phyloP scores from a whole-genome alignment of 345 rosid species.

The Populus alba region DNA sequence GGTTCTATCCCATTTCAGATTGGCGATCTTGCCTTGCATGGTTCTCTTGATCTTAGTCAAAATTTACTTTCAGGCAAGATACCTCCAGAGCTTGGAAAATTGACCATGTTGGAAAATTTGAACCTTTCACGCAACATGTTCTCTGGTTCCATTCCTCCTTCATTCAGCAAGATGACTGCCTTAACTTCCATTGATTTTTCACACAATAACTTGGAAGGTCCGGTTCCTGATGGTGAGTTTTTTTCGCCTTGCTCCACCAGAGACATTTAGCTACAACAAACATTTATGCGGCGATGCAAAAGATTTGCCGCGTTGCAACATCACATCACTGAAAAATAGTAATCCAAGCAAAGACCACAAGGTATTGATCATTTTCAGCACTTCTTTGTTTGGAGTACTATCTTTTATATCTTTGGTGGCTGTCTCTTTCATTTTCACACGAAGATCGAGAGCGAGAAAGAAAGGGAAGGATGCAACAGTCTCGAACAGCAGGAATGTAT shows the following conservation, averaged over 20 bases:
- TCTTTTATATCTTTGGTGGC: too few species aligned
- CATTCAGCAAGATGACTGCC: not conserved
- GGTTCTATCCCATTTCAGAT: slow-evolving; percentile 24
- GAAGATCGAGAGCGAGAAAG: too few species aligned
- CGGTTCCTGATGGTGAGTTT: slow-evolving; percentile 29
- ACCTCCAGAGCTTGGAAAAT: slow-evolving; percentile 1
- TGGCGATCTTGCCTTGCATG: slow-evolving; percentile 1
- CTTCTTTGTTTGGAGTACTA: slow-evolving; percentile 6
- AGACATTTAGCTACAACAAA: too few species aligned
- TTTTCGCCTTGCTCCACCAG: too few species aligned
- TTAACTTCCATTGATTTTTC: slow-evolving; percentile 30
- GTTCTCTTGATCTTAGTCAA: slow-evolving; percentile 25
- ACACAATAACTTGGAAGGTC: slow-evolving; percentile 32
- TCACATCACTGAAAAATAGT: too few species aligned
- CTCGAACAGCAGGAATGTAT: too few species aligned
- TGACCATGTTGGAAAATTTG: slow-evolving; percentile 5
- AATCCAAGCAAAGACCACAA: too few species aligned
- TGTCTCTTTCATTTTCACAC: too few species aligned
- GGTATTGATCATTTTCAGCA: too few species aligned
- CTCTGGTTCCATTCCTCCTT: slow-evolving; percentile 14
- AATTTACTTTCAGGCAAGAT: slow-evolving; percentile 30
- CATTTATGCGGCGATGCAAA: too few species aligned
- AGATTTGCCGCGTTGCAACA: too few species aligned
- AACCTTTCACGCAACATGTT: slow-evolving; percentile 33
- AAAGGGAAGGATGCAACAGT: too few species aligned